phyloP scores from a whole-genome alignment of 495 filamentous ascomycete genomes.

The Podospora comata region DNA sequence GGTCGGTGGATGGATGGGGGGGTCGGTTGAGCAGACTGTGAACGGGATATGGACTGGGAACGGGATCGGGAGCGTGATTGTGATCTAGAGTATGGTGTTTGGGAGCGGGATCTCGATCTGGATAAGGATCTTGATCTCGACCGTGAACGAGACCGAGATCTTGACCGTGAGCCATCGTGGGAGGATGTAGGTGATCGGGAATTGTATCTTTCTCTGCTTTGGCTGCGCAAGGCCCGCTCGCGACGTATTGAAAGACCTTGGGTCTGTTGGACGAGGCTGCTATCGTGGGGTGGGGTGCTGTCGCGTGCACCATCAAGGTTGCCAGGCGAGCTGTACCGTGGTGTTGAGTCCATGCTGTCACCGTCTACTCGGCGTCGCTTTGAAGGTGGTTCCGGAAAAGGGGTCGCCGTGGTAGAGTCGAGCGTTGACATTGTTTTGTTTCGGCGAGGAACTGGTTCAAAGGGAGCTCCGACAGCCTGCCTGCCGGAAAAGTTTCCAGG shows the following conservation, averaged over 20 bases:
- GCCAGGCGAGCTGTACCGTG: constrained; percentile 34
- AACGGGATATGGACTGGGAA: constrained; percentile 36
- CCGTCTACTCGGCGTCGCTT: constrained; percentile 57
- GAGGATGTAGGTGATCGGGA: constrained; percentile 13
- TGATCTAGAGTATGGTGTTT: constrained; percentile 18
- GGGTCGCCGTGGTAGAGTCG: neutral
- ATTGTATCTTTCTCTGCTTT: constrained; percentile 24
- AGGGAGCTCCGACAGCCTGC: neutral
- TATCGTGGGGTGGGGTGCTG: constrained; percentile 1
- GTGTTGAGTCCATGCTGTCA: constrained; percentile 39
- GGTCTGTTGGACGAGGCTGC: constrained; percentile 10
- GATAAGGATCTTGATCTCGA: constrained; percentile 34
- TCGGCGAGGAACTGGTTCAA: neutral
- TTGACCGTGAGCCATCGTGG: constrained; percentile 34
- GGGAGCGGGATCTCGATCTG: constrained; percentile 27
- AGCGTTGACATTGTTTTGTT: neutral
- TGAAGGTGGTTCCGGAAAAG: constrained; percentile 37
- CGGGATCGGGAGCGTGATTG: constrained; percentile 43
- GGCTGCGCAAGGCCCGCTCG: constrained; percentile 25
- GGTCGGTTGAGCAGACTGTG: constrained; percentile 31
- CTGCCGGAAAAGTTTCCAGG: neutral
- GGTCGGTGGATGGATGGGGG: constrained; percentile 18
- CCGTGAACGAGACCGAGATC: constrained; percentile 18
- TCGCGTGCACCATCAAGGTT: constrained; percentile 5
- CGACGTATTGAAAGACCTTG: constrained; percentile 42